phyloP scores from a whole-genome alignment of 495 filamentous ascomycete genomes.

The Annulohypoxylon stygium region DNA sequence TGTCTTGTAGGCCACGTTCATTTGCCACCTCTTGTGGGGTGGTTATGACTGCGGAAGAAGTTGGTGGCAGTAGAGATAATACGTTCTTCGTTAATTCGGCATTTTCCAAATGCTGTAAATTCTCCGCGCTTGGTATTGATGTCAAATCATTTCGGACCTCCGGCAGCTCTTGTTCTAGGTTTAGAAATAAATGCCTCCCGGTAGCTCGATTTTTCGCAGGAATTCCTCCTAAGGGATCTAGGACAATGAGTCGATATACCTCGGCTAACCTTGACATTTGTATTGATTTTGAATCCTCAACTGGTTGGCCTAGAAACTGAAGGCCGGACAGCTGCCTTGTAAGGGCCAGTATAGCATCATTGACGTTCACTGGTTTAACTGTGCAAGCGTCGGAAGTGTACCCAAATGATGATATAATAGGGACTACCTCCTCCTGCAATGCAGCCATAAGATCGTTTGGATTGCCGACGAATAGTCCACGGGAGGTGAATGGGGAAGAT shows the following conservation, averaged over 20 bases:
- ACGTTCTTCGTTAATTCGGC: slow-evolving; percentile 74
- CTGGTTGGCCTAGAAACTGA: slow-evolving; percentile 53
- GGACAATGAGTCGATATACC: slow-evolving; percentile 87
- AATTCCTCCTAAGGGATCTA: slow-evolving; percentile 91
- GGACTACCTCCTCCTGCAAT: slow-evolving; percentile 80
- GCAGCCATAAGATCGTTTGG: slow-evolving; percentile 74
- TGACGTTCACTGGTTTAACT: slow-evolving; percentile 67
- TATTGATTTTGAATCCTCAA: slow-evolving; percentile 62
- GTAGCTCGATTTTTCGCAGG: slow-evolving; percentile 75
- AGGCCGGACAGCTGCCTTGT: slow-evolving; percentile 78
- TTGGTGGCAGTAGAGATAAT: slow-evolving; percentile 82
- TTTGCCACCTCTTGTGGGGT: slow-evolving; percentile 86
- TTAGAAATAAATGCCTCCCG: slow-evolving; percentile 89
- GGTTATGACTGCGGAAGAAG: slow-evolving; percentile 88
- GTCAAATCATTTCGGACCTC: slow-evolving; percentile 73
- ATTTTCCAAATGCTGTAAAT: slow-evolving; percentile 73
- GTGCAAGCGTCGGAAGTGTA: slow-evolving; percentile 71
- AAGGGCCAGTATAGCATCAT: slow-evolving; percentile 79
- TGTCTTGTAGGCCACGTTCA: slow-evolving; percentile 57
- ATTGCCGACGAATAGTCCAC: slow-evolving; percentile 56
- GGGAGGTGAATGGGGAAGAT: slow-evolving; percentile 46
- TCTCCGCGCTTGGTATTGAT: slow-evolving; percentile 20
- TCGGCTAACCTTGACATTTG: slow-evolving; percentile 65
- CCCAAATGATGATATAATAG: slow-evolving; percentile 79
- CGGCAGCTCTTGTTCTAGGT: slow-evolving; percentile 90